Base-by-base conservation (phyloP, 768 basidiomycete genomes). In the Russula emetica region DNA sequence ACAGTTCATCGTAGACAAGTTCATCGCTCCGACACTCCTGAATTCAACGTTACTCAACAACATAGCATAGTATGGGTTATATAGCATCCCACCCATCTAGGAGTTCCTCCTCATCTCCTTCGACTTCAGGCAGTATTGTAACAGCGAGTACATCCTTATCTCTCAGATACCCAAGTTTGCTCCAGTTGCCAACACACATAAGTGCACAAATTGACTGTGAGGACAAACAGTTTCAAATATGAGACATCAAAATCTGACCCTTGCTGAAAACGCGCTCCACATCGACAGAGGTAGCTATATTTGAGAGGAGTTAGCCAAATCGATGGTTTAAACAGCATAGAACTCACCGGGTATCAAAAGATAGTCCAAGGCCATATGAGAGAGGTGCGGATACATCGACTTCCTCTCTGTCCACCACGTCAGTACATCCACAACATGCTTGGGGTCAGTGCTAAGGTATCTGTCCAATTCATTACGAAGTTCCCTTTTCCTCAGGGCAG, bases 151-250 rank as follows among this genome's bases (percentile, higher is more conserved):
- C 42, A 44, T 56, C 51, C 38, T 56, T 45, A 62, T 75, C 70
- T 30, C 72, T 70, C 1, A 78, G 66, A 0, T 73, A 58, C 3
- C 70, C 72, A 32, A 72, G 20, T 0, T 5, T 24, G 50, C 71
- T 73, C 77, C 77, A 79, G 1, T 38, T 58, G 8, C 72, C 72
- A 0, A 78, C 69, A 61, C 78, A 79, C 38, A 78, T 57, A 6
- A 75, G 56, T 0, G 72, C 70, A 1, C 69, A 63, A 0, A 72
- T 72, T 1, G 71, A 69, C 62, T 61, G 44, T 26, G 56, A 28
- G 4, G 26, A 55, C 9, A 65, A 22, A 32, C 49, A 16, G 22
- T 55, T 62, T 34, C 55, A 53, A 66, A 66, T 30, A 45, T 53
- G 55, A 14, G 61, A 65, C 5, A 67, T 54, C 30, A 68, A 13